Conservation (phyloP, 768 basidiomycete genomes). For the Mycena olivaceomarginata region DNA sequence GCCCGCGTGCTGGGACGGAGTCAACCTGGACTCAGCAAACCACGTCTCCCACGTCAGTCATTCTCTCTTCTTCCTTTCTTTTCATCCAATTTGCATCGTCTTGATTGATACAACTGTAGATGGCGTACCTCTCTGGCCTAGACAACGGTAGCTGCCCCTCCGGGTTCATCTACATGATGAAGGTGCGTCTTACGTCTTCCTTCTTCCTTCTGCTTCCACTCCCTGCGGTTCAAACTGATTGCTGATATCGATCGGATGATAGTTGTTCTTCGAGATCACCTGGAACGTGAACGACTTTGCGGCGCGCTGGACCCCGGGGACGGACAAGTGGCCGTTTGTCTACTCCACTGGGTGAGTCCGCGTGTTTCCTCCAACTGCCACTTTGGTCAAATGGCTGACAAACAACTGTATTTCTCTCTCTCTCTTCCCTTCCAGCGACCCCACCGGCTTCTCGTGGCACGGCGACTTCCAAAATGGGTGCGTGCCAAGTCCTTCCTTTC, state of each 20-base stretch:
- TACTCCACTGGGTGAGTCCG: constrained; percentile 63
- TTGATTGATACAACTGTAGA: constrained; percentile 4
- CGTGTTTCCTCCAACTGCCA: background rate
- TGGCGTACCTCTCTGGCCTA: constrained; percentile 2
- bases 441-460: constrained; percentile 70
- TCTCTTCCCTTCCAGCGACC: constrained; percentile 59
- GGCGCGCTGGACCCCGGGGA: constrained; percentile 57
- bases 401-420: background rate
- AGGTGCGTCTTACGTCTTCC: constrained; percentile 24
- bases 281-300: constrained; percentile 61
- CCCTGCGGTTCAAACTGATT: background rate
- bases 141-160: constrained; percentile 58
- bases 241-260: background rate
- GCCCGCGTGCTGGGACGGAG: constrained; percentile 62
- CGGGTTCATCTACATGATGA: constrained; percentile 61
- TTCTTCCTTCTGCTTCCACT: background rate
- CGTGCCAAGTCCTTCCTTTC: background rate
- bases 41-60: constrained; percentile 56
- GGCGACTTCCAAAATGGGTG: constrained; percentile 66
- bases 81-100: background rate
- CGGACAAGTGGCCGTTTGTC: constrained; percentile 62
- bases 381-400: too few relatives aligned
- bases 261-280: constrained; percentile 54
- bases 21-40: constrained; percentile 61
- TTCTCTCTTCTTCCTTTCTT: background rate